Evolutionary conservation across 202 grass and related monocot genomes (phyloP), one percentile per base, ranked within the genome.

Genomic region (Setaria italica): DNA sequence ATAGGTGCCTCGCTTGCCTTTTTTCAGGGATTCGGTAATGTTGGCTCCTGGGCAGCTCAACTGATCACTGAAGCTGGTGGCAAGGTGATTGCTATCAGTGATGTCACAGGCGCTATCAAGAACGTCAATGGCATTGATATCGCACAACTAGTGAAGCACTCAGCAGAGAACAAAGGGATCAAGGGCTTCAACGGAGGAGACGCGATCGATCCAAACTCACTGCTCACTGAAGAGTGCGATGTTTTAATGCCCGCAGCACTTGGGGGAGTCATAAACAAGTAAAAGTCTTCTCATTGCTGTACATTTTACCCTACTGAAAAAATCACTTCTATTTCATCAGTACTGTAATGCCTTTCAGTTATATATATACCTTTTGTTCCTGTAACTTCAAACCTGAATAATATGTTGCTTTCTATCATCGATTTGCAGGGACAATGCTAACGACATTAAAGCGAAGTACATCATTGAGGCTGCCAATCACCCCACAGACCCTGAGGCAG

Each of bases 381-480:
- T 41, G 39, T 41, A n/a, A 16, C 50, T 70, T 11, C 8, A 79
- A 39, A 39, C 15, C 70, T 73, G 14, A 33, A 14, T 85, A 55
- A 11, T 11, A 7, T 7, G 1, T 30, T 65, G 8, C 13, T 76
- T 60, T 60, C 46, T 50, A 75, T 58, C 17, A 35, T 75, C 13
- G 11, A 25, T 74, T 80, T 82, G 32, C 25, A 99, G 97, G 90
- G 92, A 93, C 47, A 99, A 97, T 87, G 97, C 97, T 39, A 88
- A 93, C 84, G 92, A 94, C 39, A 99, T 99, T 83, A 94, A 81
- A 65, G 92, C 97, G 12, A 97, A 99, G 72, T 99, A 94, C 82
- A 94, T 99, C 67, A 90, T 99, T 19, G 97, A 99, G 87, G 97
- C 97, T n/a, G 97, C 97, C 56, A 99, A 99, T 79, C 97, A 99